phyloP scores from a whole-genome alignment of 176 grass and related monocot genomes.

The Tillandsia fasciculata region DNA sequence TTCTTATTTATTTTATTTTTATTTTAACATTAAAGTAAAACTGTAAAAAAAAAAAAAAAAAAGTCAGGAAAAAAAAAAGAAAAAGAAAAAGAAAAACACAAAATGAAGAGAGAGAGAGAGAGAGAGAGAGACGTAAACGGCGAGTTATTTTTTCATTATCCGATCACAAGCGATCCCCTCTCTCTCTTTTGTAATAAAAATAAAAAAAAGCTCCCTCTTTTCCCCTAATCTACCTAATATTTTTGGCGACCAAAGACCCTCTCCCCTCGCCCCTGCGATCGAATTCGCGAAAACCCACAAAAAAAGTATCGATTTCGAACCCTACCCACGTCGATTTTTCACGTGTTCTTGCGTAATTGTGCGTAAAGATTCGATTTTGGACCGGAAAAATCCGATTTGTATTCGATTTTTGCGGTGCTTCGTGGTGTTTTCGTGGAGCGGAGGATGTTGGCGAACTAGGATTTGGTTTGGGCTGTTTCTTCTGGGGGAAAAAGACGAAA shows the following conservation, averaged over 20 bases:
- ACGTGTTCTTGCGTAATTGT: not conserved
- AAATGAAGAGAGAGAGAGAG: too few relatives aligned
- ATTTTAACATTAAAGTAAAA: too few relatives aligned
- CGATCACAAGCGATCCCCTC: conserved; percentile 7
- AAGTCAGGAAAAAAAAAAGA: too few relatives aligned
- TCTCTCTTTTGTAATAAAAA: conserved; percentile 2
- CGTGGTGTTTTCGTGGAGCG: not conserved
- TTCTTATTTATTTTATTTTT: too few relatives aligned
- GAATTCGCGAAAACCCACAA: not conserved
- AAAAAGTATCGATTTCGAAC: not conserved
- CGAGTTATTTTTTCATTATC: conserved; percentile 12
- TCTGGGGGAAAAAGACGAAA: not conserved
- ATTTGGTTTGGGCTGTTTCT: conserved; percentile 21
- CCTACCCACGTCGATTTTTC: not conserved
- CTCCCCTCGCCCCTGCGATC: not conserved
- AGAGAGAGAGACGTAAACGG: conserved; percentile 5
- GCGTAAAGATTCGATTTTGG: not conserved
- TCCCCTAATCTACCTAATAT: not conserved
- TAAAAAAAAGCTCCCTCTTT: conserved; percentile 3
- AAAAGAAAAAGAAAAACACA: too few relatives aligned
- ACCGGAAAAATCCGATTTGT: not conserved
- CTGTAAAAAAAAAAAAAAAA: too few relatives aligned
- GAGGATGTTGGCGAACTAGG: conserved; percentile 3
- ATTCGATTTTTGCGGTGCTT: not conserved
- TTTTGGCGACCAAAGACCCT: not conserved